These are phyloP conservation scores for Tillandsia leiboldiana DNA, from an alignment of 176 grass and related monocot species.

Conservation along the genomic window DNA sequence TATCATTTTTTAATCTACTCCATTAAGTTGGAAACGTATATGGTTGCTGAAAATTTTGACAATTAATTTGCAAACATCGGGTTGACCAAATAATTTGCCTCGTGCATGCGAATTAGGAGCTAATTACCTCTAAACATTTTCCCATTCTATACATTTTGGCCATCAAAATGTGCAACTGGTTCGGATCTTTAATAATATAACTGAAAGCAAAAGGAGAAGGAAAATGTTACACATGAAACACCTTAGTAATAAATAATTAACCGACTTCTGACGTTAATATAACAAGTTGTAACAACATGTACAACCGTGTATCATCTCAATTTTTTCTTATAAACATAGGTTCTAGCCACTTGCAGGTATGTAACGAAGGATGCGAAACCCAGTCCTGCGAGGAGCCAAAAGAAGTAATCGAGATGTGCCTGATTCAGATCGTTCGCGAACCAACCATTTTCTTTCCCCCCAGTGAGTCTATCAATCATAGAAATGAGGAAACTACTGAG, in stretches of 20 bases:
- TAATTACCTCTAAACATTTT: no score
- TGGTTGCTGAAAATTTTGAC: no score
- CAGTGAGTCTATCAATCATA: constrained; percentile 18
- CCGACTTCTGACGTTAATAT: not conserved
- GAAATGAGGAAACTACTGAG: constrained; percentile 25
- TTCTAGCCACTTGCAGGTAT: constrained; percentile 11
- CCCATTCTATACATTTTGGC: not conserved
- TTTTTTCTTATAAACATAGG: constrained; percentile 22
- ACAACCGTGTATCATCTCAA: not conserved
- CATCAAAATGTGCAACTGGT: no score
- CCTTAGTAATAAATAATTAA: not conserved
- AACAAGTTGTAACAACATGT: not conserved
- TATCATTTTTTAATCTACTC: no score
- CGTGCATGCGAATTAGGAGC: no score
- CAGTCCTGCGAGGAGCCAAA: constrained; percentile 21
- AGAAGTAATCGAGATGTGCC: constrained; percentile 29
- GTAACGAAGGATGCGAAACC: constrained; percentile 19
- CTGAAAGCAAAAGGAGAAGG: not conserved
- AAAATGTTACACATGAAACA: not conserved
- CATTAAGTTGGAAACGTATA: no score
- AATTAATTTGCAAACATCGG: no score
- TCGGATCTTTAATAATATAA: no score
- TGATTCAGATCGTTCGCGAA: constrained; percentile 25
- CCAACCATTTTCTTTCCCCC: constrained; percentile 10
- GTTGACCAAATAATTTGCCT: no score